Evolutionary conservation across 2,329 filamentous ascomycete genomes (phyloP).

Genomic region (Beauveria australis): DNA sequence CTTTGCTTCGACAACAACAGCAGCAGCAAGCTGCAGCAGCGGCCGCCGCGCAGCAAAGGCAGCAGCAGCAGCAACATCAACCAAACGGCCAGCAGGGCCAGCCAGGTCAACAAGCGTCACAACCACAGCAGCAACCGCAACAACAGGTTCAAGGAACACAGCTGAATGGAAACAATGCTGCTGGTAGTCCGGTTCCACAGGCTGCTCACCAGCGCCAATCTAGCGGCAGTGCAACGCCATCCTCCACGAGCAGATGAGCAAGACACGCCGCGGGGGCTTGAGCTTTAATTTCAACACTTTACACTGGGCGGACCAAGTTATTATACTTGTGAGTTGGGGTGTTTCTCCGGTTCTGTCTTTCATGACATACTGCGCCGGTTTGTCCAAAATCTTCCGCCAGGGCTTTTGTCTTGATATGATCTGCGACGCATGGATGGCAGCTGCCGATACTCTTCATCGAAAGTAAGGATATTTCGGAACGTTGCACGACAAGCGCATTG

Average conservation of each 20-base stretch:
- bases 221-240: conserved; percentile 32
- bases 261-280: not conserved
- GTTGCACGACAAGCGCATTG: not conserved
- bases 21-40: conserved; percentile 32
- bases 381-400: not conserved
- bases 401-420: not conserved
- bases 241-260: conserved; percentile 20
- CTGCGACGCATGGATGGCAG: not conserved
- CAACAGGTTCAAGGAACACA: conserved; percentile 12
- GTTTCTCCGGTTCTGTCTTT: not conserved
- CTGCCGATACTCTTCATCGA: not conserved
- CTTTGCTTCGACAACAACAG: conserved; percentile 49
- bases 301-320: not conserved
- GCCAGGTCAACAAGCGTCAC: conserved; percentile 12
- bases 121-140: conserved; percentile 11
- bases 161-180: not conserved
- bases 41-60: conserved; percentile 19
- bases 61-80: conserved; percentile 13
- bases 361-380: not conserved
- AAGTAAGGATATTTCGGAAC: too few species aligned
- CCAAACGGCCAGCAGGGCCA: conserved; percentile 17
- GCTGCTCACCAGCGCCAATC: conserved; percentile 24
- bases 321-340: not conserved
- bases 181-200: conserved; percentile 6
- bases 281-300: not conserved